Evolutionary conservation across 2,329 filamentous ascomycete genomes (phyloP).

Genomic region (Neospermospora avenae): DNA sequence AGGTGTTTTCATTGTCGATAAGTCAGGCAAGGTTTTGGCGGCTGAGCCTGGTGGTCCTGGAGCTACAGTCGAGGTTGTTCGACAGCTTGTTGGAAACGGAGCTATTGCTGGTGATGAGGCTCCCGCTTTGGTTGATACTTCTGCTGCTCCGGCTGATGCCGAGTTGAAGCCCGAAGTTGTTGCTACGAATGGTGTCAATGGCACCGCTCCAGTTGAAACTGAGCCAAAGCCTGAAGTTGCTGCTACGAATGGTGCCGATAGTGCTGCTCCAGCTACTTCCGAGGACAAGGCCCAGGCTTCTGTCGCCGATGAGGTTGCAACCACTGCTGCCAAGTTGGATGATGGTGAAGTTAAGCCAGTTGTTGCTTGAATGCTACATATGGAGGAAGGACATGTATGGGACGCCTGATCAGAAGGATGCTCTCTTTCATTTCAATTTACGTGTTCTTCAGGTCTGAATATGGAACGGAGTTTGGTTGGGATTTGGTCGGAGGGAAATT

Average conservation of each 20-base stretch:
- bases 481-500: neutral
- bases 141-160: constrained; percentile 10
- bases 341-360: constrained; percentile 24
- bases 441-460: neutral
- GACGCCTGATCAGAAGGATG: neutral
- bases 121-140: constrained; percentile 15
- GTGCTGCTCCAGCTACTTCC: constrained; percentile 12
- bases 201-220: constrained; percentile 11
- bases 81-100: constrained; percentile 55
- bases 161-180: constrained; percentile 19
- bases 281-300: constrained; percentile 32
- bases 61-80: constrained; percentile 73
- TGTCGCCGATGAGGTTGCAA: constrained; percentile 41
- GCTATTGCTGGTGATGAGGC: constrained; percentile 21
- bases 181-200: too few species aligned
- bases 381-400: neutral
- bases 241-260: constrained; percentile 23
- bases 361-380: constrained; percentile 5
- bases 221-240: constrained; percentile 24
- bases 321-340: constrained; percentile 40
- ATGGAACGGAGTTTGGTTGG: constrained; percentile 2
- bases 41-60: constrained; percentile 73
- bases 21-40: constrained; percentile 75
- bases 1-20: constrained; percentile 85
- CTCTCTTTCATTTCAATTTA: neutral